These are phyloP conservation scores for Dryadomyces sulphureus DNA, from an alignment of 2,329 filamentous ascomycete genomes.

Conservation along the genomic window DNA sequence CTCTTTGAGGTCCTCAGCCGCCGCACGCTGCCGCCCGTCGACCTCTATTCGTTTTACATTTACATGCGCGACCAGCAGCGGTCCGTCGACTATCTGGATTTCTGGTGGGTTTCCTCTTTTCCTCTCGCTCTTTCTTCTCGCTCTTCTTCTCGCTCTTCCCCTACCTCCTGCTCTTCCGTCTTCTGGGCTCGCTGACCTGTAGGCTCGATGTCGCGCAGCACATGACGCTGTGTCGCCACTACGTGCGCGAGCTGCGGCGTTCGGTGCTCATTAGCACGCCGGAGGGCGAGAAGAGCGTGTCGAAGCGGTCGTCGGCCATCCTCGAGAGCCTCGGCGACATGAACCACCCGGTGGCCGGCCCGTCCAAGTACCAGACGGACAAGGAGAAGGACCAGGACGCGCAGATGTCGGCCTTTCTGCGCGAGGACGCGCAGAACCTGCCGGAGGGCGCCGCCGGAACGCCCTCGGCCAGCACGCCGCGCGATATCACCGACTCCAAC, in stretches of 20 bases:
- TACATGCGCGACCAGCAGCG: conserved; percentile 98
- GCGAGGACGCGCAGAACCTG: conserved; percentile 42
- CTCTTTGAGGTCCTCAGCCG: conserved; percentile 92
- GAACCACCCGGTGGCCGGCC: conserved; percentile 41
- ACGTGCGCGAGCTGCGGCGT: conserved; percentile 84
- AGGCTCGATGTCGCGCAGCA: conserved; percentile 99
- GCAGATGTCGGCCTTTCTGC: conserved; percentile 79
- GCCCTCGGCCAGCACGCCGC: conserved; percentile 37
- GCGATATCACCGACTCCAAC: conserved; percentile 56
- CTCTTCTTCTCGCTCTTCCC: background rate
- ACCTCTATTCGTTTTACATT: conserved; percentile 98
- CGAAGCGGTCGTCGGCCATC: conserved; percentile 71
- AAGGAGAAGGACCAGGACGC: conserved; percentile 72
- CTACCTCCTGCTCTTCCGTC: background rate
- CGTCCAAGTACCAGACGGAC: conserved; percentile 47
- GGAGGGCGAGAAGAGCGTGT: conserved; percentile 63
- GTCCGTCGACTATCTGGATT: conserved; percentile 95
- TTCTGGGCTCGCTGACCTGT: conserved; percentile 9
- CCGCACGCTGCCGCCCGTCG: conserved; percentile 86
- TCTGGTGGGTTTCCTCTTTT: conserved; percentile 51
- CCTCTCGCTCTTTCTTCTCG: background rate
- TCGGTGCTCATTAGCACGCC: conserved; percentile 90
- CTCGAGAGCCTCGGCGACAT: conserved; percentile 61
- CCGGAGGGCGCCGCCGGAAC: conserved; percentile 34
- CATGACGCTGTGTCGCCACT: conserved; percentile 94